Base-by-base conservation (phyloP, 2,329 filamentous ascomycete genomes). In the Zasmidium angulare region DNA sequence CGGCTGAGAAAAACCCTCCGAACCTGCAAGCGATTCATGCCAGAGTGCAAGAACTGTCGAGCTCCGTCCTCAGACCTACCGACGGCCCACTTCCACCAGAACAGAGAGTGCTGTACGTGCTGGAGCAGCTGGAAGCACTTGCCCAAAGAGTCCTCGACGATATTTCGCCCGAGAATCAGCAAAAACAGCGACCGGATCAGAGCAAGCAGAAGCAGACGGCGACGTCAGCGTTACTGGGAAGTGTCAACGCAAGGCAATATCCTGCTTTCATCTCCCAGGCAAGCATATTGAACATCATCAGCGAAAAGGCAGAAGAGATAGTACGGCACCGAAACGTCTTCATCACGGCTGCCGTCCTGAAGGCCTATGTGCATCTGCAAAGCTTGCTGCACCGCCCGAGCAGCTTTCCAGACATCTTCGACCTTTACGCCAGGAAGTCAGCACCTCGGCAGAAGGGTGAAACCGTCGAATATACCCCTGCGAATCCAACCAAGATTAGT, bases 391-490 rank as follows among this genome's bases (percentile, higher is more conserved):
- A 86, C 62, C 86, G 84, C 58, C 87, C 91, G 2, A 85, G 90
- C 64, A 87, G 89, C 48, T 84, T 98, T 63, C 91, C 93, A 6
- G 84, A 88, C 60, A 85, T 92, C 46, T 89, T 99, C 70, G 79
- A 87, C 57, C 82, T 97, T 55, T 98, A 93, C 73, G 90, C 91
- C 51, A 85, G 85, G 67, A 99, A 98, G 75, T 89, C 90, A 10
- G 79, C 86, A 63, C 89, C 92, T 1, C 77, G 46, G 10, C 53
- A 82, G 17, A 82, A 83, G n/a, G 59, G 60, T 31, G 58, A 60
- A 10, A 78, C 59, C 9, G 78, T 90, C 54, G 77, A 77, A 63
- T 91, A 87, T 70, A 79, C 78, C 46, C 73, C 80, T 52, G 85
- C 84, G 46, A 90, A 89, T 46, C 88, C 91, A 2, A 59, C 69